Evolutionary conservation across 2,329 filamentous ascomycete genomes (phyloP).

Genomic region (Hymenoscyphus occultus): DNA sequence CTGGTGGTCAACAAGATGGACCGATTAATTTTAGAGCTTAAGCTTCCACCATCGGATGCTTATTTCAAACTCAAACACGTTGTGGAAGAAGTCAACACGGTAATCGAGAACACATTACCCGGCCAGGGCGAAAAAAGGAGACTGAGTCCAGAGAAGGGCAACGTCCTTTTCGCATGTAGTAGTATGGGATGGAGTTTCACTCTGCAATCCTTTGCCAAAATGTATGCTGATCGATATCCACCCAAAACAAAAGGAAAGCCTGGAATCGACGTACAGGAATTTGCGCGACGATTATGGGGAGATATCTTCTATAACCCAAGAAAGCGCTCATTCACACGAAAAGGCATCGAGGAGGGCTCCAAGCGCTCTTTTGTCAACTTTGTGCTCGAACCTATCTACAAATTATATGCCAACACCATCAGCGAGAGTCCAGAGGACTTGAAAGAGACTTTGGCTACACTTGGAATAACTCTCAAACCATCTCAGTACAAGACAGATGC

Average conservation of each 20-base stretch:
- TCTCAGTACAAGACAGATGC: constrained; percentile 90
- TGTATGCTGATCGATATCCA: constrained; percentile 86
- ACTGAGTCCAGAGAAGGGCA: constrained; percentile 92
- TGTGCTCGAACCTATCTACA: constrained; percentile 94
- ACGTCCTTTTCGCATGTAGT: constrained; percentile 94
- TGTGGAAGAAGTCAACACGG: constrained; percentile 95
- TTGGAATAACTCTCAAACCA: constrained; percentile 86
- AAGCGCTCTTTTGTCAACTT: constrained; percentile 92
- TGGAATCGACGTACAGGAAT: constrained; percentile 76
- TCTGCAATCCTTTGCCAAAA: constrained; percentile 86
- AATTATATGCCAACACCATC: constrained; percentile 92
- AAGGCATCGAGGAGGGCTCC: constrained; percentile 74
- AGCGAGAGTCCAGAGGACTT: constrained; percentile 85
- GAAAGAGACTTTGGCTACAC: constrained; percentile 69
- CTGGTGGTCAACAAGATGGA: constrained; percentile 98
- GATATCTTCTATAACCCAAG: constrained; percentile 94
- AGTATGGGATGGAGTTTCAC: constrained; percentile 98
- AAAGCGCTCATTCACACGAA: constrained; percentile 88
- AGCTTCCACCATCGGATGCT: constrained; percentile 88
- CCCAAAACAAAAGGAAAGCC: constrained; percentile 38
- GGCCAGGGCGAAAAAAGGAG: constrained; percentile 75
- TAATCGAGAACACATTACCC: constrained; percentile 85
- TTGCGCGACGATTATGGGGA: constrained; percentile 85
- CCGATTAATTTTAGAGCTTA: constrained; percentile 87
- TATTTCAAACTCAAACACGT: constrained; percentile 99